Percentiles rank a stretch among this genome's conserved stretches.
phyloP scores from a whole-genome alignment of 2,329 filamentous ascomycete species.

The Pyrenophora seminiperda region DNA sequence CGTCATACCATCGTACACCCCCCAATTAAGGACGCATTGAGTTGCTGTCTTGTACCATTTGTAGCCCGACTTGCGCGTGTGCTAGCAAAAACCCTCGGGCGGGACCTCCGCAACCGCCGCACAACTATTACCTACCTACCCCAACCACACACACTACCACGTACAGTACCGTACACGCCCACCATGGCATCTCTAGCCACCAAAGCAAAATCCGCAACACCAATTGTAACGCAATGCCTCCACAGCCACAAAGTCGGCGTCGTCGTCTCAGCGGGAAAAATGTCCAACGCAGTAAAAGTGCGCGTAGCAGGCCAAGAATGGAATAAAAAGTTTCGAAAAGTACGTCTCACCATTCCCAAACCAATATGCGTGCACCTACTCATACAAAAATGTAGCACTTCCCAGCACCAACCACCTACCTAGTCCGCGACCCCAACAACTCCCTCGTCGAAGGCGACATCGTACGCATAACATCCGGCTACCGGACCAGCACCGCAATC shows the following conservation, averaged over 20 bases:
- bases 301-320: slow-evolving; percentile 72
- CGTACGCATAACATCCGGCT: slow-evolving; percentile 70
- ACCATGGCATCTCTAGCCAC: slow-evolving; percentile 32
- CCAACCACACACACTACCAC: slow-evolving; percentile 3
- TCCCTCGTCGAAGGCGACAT: slow-evolving; percentile 77
- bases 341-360: slow-evolving; percentile 42
- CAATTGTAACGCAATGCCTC: slow-evolving; percentile 36
- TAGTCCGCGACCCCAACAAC: slow-evolving; percentile 79
- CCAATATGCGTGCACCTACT: neutral
- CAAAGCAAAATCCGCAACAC: slow-evolving; percentile 23
- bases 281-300: slow-evolving; percentile 80
- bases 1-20: neutral
- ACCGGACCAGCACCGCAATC: slow-evolving; percentile 68
- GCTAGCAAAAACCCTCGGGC: slow-evolving; percentile 9
- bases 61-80: slow-evolving; percentile 1
- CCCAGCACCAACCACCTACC: slow-evolving; percentile 65
- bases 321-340: slow-evolving; percentile 76
- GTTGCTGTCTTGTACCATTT: slow-evolving; percentile 20
- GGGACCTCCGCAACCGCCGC: slow-evolving; percentile 17
- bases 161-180: slow-evolving; percentile 1
- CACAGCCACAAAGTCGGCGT: slow-evolving; percentile 59
- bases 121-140: no score
- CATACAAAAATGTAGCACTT: slow-evolving; percentile 60
- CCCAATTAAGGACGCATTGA: slow-evolving; percentile 29
- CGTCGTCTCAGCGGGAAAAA: slow-evolving; percentile 76